These are phyloP conservation scores for Pulveroboletus sp. DNA, from an alignment of 768 basidiomycete species.

Conservation along the genomic window DNA sequence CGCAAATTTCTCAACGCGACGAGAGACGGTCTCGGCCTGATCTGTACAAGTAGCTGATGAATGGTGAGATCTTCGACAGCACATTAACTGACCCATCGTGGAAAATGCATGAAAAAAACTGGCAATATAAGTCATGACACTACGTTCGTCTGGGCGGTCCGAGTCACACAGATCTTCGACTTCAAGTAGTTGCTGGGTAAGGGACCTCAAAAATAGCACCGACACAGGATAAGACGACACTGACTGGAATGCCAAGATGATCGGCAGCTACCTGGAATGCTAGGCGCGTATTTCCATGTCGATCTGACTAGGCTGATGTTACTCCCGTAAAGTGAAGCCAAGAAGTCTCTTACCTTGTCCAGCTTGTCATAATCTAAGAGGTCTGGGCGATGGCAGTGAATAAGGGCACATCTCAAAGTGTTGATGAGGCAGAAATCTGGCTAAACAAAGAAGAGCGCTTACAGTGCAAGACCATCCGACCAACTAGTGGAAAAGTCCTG, in stretches of 20 bases:
- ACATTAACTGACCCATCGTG: slow-evolving; percentile 71
- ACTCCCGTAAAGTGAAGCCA: not conserved
- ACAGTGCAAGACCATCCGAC: slow-evolving; percentile 95
- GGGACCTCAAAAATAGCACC: slow-evolving; percentile 1
- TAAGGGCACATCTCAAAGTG: slow-evolving; percentile 83
- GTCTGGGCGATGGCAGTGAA: slow-evolving; percentile 97
- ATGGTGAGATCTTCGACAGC: not conserved
- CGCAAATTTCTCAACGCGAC: slow-evolving; percentile 93
- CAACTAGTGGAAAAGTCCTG: slow-evolving; percentile 92
- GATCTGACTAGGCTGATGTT: slow-evolving; percentile 53
- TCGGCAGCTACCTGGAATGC: slow-evolving; percentile 89
- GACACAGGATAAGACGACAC: slow-evolving; percentile 25
- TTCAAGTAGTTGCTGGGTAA: slow-evolving; percentile 82
- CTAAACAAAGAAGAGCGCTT: slow-evolving; percentile 27
- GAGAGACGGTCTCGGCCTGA: slow-evolving; percentile 90
- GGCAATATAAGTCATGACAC: slow-evolving; percentile 98
- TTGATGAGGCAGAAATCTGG: slow-evolving; percentile 6
- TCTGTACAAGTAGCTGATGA: slow-evolving; percentile 45
- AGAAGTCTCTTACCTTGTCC: slow-evolving; percentile 59
- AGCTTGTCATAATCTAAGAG: slow-evolving; percentile 85
- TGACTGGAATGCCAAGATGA: slow-evolving; percentile 86
- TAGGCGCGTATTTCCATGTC: slow-evolving; percentile 78
- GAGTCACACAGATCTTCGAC: slow-evolving; percentile 93
- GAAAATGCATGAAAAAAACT: slow-evolving; percentile 98
- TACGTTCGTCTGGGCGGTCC: slow-evolving; percentile 88